Base-by-base conservation (phyloP, 2,329 filamentous ascomycete genomes). In the Ascochyta koolunga region DNA sequence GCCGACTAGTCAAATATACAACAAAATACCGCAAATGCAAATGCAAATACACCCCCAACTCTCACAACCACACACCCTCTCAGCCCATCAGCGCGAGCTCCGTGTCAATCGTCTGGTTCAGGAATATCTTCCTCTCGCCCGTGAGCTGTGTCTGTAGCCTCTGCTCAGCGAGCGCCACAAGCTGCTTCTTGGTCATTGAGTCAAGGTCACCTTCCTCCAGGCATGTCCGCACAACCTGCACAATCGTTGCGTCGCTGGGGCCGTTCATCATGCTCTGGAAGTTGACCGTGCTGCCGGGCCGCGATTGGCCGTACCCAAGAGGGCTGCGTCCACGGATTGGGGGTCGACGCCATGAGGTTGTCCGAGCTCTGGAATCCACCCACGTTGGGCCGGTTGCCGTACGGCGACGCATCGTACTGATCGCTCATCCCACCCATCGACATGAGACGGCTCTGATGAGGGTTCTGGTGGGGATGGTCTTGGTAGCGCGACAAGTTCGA, bases 151-250 rank as follows among this genome's bases (percentile, higher is more conserved):
- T 93, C 79, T 97, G 93, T 58, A 99, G 78, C 67, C 93, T 86
- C 79, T 97, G 92, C 79, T 99, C 95, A 11, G 96, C 92, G 38
- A 98, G 83, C 3, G 90, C 93, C 74, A 79, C 79, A 72, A 86
- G 78, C 78, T 98, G 93, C 80, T 99, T 99, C 86, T 98, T 99
- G 6, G 95, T 99, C 41, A 98, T 91, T n/a, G 85, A 93, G 73
- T 99, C 95, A 36, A 99, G 82, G 74, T 99, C 93, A 0, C 97
- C 92, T 68, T 97, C 93, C 15, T 82, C 78, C 58, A 99, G 80
- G 65, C 95, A 95, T 44, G 83, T 80, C 68, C 91, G 89, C 58
- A 98, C 93, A 1, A 90, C 89, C 57, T 96, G 90, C 16, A 91
- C 83, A 61, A 99, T 97, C 56, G 86, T 83, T 39, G 80, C 80